These are phyloP conservation scores for Berberis thunbergii DNA, from an alignment of 164 flowering plant genomes.

Conservation along the genomic window DNA sequence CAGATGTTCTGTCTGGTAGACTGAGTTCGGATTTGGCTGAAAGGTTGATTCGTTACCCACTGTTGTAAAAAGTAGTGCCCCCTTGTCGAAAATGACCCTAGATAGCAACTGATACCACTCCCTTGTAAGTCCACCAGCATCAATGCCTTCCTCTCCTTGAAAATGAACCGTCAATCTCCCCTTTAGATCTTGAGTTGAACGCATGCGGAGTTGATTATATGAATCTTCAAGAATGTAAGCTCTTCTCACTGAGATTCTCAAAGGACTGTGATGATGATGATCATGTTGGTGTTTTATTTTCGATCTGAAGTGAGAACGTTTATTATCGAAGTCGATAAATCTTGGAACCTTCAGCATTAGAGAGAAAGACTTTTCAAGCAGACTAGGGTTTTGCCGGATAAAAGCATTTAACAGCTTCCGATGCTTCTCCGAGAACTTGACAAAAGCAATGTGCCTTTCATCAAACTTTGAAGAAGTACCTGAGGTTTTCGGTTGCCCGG, in stretches of 20 bases:
- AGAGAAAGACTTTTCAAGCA: constrained; percentile 94
- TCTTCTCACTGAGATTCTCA: constrained; percentile 90
- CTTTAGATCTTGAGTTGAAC: constrained; percentile 83
- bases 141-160: constrained; percentile 99
- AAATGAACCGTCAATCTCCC: constrained; percentile 92
- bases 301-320: constrained; percentile 82
- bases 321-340: constrained; percentile 92
- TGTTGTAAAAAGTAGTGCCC: constrained; percentile 90
- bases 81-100: constrained; percentile 93
- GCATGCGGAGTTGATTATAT: constrained; percentile 88
- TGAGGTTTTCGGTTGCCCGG: constrained; percentile 40
- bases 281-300: constrained; percentile 93
- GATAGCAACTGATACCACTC: constrained; percentile 98
- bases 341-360: constrained; percentile 92
- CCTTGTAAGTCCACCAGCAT: constrained; percentile 99
- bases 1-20: constrained; percentile 93
- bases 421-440: constrained; percentile 93
- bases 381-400: constrained; percentile 86
- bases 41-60: constrained; percentile 98
- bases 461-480: constrained; percentile 35
- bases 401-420: constrained; percentile 88
- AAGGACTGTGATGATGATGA: constrained; percentile 86
- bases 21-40: constrained; percentile 98
- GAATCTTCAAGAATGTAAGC: constrained; percentile 98
- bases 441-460: constrained; percentile 71